phyloP scores from a whole-genome alignment of 2,329 filamentous ascomycete species.

The Hymenoscyphus infarciens region DNA sequence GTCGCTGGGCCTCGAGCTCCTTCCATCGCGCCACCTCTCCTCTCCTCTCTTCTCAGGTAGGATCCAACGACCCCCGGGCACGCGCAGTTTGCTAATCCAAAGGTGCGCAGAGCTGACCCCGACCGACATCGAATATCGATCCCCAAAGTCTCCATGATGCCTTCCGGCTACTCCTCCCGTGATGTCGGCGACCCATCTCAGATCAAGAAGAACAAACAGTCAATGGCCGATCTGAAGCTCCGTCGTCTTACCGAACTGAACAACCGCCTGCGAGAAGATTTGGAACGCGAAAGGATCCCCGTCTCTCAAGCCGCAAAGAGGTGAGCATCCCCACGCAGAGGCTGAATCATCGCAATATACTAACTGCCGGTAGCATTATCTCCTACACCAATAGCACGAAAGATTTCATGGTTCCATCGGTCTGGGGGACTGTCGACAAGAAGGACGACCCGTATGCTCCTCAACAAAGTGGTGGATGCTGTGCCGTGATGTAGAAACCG shows the following conservation, averaged over 20 bases:
- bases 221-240: slow-evolving; percentile 97
- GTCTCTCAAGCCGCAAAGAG: slow-evolving; percentile 90
- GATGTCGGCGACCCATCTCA: slow-evolving; percentile 65
- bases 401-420: slow-evolving; percentile 96
- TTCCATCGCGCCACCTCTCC: slow-evolving; percentile 3
- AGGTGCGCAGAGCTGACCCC: slow-evolving; percentile 14
- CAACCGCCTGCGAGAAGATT: slow-evolving; percentile 89
- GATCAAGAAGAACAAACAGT: slow-evolving; percentile 93
- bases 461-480: slow-evolving; percentile 59
- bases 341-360: slow-evolving; percentile 11
- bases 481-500: slow-evolving; percentile 76
- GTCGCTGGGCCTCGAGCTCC: slow-evolving; percentile 6
- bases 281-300: slow-evolving; percentile 91
- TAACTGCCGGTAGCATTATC: slow-evolving; percentile 69
- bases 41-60: not conserved
- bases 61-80: not conserved
- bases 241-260: slow-evolving; percentile 95
- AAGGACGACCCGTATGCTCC: slow-evolving; percentile 96
- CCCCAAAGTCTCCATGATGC: slow-evolving; percentile 37
- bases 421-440: slow-evolving; percentile 93
- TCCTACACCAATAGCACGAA: slow-evolving; percentile 97
- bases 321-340: slow-evolving; percentile 45
- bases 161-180: slow-evolving; percentile 65
- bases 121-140: slow-evolving; percentile 12
- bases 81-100: slow-evolving; percentile 9